These are phyloP conservation scores for Xylaria multiplex DNA, from an alignment of 2,329 filamentous ascomycete genomes.

Conservation along the genomic window DNA sequence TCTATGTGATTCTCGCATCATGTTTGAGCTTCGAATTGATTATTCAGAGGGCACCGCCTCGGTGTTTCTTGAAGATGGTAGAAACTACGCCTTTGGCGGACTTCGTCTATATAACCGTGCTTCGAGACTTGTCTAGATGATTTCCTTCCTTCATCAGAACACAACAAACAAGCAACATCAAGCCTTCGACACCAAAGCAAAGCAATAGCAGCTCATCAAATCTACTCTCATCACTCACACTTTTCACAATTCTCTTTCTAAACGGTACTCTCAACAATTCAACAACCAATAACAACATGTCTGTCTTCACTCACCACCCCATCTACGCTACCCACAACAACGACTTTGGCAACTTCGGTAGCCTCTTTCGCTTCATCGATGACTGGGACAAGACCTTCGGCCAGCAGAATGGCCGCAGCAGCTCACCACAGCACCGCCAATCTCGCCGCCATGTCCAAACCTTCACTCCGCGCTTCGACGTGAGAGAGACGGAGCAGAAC, in stretches of 20 bases:
- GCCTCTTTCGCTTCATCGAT: slow-evolving; percentile 72
- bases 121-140: slow-evolving; percentile 30
- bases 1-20: slow-evolving; percentile 46
- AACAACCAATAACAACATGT: slow-evolving; percentile 60
- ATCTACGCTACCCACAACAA: slow-evolving; percentile 59
- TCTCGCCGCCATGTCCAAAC: slow-evolving; percentile 42
- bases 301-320: slow-evolving; percentile 65
- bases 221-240: slow-evolving; percentile 33
- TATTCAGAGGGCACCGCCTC: slow-evolving; percentile 29
- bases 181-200: slow-evolving; percentile 39
- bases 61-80: slow-evolving; percentile 45
- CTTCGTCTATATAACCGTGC: slow-evolving; percentile 48
- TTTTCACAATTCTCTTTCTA: slow-evolving; percentile 30
- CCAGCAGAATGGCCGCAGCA: slow-evolving; percentile 43
- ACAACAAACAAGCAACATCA: slow-evolving; percentile 39
- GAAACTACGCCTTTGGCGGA: slow-evolving; percentile 36
- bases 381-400: slow-evolving; percentile 68
- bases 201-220: slow-evolving; percentile 25
- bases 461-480: slow-evolving; percentile 82
- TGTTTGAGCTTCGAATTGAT: slow-evolving; percentile 36
- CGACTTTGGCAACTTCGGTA: slow-evolving; percentile 67
- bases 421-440: slow-evolving; percentile 21
- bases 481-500: slow-evolving; percentile 72
- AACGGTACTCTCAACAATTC: slow-evolving; percentile 26
- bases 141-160: slow-evolving; percentile 44